These are phyloP conservation scores for Agroathelia rolfsii DNA, from an alignment of 1,284 basidiomycete genomes.

Conservation along the genomic window DNA sequence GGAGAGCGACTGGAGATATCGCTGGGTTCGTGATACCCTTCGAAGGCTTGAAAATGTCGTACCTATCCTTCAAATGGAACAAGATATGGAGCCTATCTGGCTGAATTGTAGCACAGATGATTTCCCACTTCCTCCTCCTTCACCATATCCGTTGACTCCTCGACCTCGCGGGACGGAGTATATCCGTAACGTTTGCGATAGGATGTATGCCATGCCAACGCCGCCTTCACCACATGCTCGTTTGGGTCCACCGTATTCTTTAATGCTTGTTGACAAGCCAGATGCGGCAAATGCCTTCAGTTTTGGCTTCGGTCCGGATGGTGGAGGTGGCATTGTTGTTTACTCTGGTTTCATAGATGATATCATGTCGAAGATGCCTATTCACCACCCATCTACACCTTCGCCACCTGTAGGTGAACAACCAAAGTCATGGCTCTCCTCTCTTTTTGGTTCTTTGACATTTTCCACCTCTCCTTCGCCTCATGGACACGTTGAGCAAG, in stretches of 20 bases:
- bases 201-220: conserved; percentile 30
- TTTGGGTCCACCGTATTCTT: conserved; percentile 76
- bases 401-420: conserved; percentile 12
- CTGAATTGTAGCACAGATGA: conserved; percentile 37
- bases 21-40: conserved; percentile 72
- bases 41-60: conserved; percentile 63
- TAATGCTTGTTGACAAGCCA: conserved; percentile 76
- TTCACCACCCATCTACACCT: conserved; percentile 16
- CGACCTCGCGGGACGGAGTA: conserved; percentile 62
- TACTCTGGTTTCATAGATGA: conserved; percentile 84
- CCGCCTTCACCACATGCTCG: conserved; percentile 43
- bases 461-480: conserved; percentile 23
- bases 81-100: conserved; percentile 46
- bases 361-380: conserved; percentile 42
- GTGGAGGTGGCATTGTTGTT: conserved; percentile 82
- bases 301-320: conserved; percentile 84
- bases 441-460: conserved; percentile 38
- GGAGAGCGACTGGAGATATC: conserved; percentile 72
- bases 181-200: conserved; percentile 44
- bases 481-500: no score
- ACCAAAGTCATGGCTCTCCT: conserved; percentile 35
- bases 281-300: conserved; percentile 79
- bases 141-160: conserved; percentile 58
- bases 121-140: conserved; percentile 60
- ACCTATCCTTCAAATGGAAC: conserved; percentile 52